These are phyloP conservation scores for Trichoderma sp. DNA, from an alignment of 2,329 filamentous ascomycete genomes.

Conservation along the genomic window DNA sequence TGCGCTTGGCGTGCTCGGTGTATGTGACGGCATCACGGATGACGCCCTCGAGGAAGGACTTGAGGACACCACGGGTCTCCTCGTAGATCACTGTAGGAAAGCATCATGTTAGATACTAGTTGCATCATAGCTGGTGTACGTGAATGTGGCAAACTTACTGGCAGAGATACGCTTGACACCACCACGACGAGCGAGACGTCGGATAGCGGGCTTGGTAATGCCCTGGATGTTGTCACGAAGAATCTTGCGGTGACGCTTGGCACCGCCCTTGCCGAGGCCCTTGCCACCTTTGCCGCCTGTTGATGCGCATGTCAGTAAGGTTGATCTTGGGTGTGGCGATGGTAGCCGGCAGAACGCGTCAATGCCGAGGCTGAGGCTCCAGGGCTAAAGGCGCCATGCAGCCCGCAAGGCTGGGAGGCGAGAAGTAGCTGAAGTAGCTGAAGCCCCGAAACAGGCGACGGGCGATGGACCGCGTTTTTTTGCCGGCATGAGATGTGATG, in stretches of 20 bases:
- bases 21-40: constrained; percentile 76
- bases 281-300: constrained; percentile 92
- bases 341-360: constrained; percentile 6
- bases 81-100: constrained; percentile 64
- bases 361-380: background rate
- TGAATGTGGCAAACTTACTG: constrained; percentile 53
- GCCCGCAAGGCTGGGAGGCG: background rate
- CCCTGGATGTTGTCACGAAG: constrained; percentile 99
- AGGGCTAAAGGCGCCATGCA: background rate
- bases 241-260: constrained; percentile 99
- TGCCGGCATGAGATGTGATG: background rate
- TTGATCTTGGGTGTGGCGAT: background rate
- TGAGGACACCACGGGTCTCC: constrained; percentile 73
- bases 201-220: constrained; percentile 97
- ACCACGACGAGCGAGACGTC: constrained; percentile 97
- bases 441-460: background rate
- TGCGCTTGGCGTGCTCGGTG: constrained; percentile 77
- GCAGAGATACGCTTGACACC: constrained; percentile 99
- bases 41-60: constrained; percentile 74
- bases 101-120: background rate
- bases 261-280: constrained; percentile 96
- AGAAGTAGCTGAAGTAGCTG: background rate
- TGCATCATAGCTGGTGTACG: background rate
- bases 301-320: constrained; percentile 41
- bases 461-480: background rate